Conservation (phyloP, 345 rosid species). For the Raphanus raphanistrum region DNA sequence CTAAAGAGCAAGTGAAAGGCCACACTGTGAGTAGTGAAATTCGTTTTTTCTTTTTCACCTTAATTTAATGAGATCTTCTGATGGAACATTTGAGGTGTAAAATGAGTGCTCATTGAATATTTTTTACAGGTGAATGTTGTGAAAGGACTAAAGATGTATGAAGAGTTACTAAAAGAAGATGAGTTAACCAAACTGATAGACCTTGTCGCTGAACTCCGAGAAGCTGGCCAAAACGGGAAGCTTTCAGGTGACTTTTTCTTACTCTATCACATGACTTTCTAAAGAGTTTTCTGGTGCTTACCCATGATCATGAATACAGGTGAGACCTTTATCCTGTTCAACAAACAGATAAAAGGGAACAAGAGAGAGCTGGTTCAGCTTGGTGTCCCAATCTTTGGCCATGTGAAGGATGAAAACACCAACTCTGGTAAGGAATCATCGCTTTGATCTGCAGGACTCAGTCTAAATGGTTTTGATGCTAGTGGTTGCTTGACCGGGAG, state of each 20-base stretch:
- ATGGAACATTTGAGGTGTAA: conserved; percentile 9
- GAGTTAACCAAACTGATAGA: conserved; percentile 69
- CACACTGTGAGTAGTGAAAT: conserved; percentile 65
- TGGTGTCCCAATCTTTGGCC: conserved; percentile 79
- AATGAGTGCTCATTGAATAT: background rate
- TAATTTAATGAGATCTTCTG: background rate
- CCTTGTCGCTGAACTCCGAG: conserved; percentile 62
- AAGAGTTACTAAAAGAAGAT: conserved; percentile 65
- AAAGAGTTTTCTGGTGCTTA: conserved; percentile 13
- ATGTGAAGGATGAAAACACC: conserved; percentile 57
- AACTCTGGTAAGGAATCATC: conserved; percentile 48
- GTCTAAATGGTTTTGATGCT: conserved; percentile 31
- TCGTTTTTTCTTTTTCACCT: background rate
- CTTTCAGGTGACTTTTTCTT: conserved; percentile 59
- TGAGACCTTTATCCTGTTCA: conserved; percentile 78
- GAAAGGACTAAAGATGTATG: conserved; percentile 88
- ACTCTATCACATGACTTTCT: background rate
- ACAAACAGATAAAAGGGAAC: conserved; percentile 84
- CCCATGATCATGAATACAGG: conserved; percentile 45
- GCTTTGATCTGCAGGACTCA: background rate
- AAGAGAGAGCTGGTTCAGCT: conserved; percentile 88
- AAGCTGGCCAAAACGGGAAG: conserved; percentile 81
- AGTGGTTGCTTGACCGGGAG: conserved; percentile 11
- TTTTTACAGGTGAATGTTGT: conserved; percentile 81
- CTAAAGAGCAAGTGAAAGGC: conserved; percentile 89